Evolutionary conservation across 257 asterid genomes (phyloP).

Genomic region (Jacaranda mimosifolia): DNA sequence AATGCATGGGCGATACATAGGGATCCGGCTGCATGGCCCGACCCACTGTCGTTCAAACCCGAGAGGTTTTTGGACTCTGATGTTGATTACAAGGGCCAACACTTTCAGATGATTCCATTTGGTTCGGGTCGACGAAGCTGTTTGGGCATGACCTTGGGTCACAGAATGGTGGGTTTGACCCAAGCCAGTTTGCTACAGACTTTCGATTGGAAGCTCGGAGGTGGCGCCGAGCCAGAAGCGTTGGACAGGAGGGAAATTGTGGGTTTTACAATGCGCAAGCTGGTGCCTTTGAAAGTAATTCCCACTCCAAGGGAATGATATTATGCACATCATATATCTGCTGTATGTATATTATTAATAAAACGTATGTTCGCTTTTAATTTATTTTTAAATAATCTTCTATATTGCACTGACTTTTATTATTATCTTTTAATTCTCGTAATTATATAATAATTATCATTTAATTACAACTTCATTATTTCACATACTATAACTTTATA

Average conservation of each 20-base stretch:
- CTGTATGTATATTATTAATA: too few relatives aligned
- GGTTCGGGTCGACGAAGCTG: conserved; percentile 57
- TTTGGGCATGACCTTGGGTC: conserved; percentile 47
- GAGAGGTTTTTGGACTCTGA: conserved; percentile 54
- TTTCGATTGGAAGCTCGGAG: conserved; percentile 49
- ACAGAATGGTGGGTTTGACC: conserved; percentile 46
- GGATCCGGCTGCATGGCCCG: conserved; percentile 45
- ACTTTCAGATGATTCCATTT: conserved; percentile 51
- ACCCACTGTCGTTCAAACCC: conserved; percentile 47
- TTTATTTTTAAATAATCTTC: too few relatives aligned
- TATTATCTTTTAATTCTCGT: too few relatives aligned
- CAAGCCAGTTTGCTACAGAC: conserved; percentile 40
- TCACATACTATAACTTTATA: too few relatives aligned
- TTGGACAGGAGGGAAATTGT: conserved; percentile 46
- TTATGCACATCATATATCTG: too few relatives aligned
- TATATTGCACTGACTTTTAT: too few relatives aligned
- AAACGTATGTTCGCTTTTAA: too few relatives aligned
- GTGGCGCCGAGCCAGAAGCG: not conserved
- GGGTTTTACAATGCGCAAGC: conserved; percentile 43
- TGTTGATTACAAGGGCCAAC: conserved; percentile 51
- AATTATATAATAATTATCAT: too few relatives aligned
- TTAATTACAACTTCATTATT: too few relatives aligned
- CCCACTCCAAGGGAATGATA: conserved; percentile 26
- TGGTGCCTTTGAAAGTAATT: conserved; percentile 42
- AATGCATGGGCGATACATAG: conserved; percentile 51